Evolutionary conservation across 352 stramenopile genomes (phyloP), one percentile per base, ranked within the genome.

Genomic region (Halophytophthora batemanensis): DNA sequence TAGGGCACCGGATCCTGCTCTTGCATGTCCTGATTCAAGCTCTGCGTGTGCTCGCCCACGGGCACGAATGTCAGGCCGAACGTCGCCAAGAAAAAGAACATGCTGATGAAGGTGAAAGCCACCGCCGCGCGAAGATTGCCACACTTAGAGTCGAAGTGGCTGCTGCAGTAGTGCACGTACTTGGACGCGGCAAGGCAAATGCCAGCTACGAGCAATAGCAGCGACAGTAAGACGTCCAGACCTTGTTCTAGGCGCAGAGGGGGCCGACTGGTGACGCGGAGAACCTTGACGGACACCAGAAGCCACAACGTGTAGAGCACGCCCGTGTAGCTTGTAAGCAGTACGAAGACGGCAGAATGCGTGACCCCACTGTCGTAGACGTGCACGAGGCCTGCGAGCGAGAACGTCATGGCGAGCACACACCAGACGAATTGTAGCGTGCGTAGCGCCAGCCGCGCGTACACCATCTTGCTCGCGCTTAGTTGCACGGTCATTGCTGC

Each of bases 301-400:
- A 69, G 58, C 61, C 65, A 86, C 41, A 86, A 57, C 6, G 44
- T 65, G 56, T 85, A 87, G 14, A 90, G 50, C 75, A 86, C 74
- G 14, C 67, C 55, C 3, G 74, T 80, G 61, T 87, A 87, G 17
- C 69, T 64, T 65, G 86, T 75, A 29, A 89, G 55, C 34, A 86
- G 64, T 17, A 57, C 62, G 54, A 89, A 89, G 8, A 66, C 82
- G 52, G 64, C 56, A 15, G 59, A 66, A 44, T 46, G 59, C 2
- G 51, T 56, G 2, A 51, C 35, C 29, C 48, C 44, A n/a, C 59
- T 59, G 37, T 39, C 49, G 25, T 31, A 31, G 25, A 31, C 4
- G 4, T 8, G 25, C 4, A 31, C 4, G 25, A 31, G 25, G 8
- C 25, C 25, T 8, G 25, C 25, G 8, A 31, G 25, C 25, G 25